A percentile compares a stretch with the other conserved stretches of the same genome.
These are phyloP conservation scores for Cornus suecica DNA, from an alignment of 148 eudicot species.

Conservation along the genomic window DNA sequence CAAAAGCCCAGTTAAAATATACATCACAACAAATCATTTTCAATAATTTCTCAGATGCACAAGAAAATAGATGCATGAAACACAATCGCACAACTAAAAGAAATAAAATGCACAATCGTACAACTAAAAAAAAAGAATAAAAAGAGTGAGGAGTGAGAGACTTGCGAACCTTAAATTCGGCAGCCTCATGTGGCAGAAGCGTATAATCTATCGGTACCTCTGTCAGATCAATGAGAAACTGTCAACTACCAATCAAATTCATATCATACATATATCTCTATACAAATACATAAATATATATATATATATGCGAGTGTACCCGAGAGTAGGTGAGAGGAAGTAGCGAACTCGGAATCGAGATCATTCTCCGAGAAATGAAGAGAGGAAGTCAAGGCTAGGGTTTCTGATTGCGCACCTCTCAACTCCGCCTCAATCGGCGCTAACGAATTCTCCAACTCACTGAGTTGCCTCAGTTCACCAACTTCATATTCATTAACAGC, in stretches of 20 bases:
- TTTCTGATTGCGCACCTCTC: slow-evolving; percentile 12
- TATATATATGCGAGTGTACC: slow-evolving; percentile 7
- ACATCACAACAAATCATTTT: not conserved
- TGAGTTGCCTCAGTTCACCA: slow-evolving; percentile 13
- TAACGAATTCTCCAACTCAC: slow-evolving; percentile 5
- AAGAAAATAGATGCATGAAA: not conserved
- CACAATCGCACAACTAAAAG: not conserved
- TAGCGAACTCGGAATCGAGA: not conserved
- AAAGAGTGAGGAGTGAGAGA: not conserved
- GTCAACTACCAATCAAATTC: not conserved
- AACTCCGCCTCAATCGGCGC: not conserved
- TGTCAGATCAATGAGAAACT: slow-evolving; percentile 8
- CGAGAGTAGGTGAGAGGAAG: slow-evolving; percentile 14
- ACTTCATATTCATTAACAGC: slow-evolving; percentile 1
- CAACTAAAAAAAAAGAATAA: no score
- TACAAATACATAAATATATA: not conserved
- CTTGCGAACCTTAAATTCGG: slow-evolving; percentile 16
- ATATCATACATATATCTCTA: not conserved
- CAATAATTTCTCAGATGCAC: no score
- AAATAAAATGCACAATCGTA: no score
- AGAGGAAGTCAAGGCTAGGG: slow-evolving; percentile 12
- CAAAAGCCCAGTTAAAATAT: not conserved
- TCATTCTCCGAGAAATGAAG: slow-evolving; percentile 8
- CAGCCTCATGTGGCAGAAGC: slow-evolving; percentile 12
- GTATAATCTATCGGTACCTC: slow-evolving; percentile 25